Percentiles rank a stretch among this genome's conserved stretches.
These are phyloP conservation scores for Pseudotsuga menziesii DNA, from an alignment of 75 land plant species.

Conservation along the genomic window DNA sequence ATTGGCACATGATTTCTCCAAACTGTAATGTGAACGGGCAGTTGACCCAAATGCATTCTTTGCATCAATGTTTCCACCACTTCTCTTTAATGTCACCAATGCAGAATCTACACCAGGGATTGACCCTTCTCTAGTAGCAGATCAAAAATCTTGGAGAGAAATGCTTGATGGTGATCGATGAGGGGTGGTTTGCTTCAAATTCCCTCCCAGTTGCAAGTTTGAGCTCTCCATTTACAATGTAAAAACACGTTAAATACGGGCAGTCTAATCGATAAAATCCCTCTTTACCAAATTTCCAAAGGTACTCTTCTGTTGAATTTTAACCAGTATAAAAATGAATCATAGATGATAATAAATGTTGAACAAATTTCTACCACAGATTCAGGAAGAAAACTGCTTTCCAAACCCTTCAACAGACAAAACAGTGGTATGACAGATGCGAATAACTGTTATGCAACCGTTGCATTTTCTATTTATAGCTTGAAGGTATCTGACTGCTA, in stretches of 20 bases:
- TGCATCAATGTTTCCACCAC: constrained; percentile 67
- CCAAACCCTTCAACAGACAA: background rate
- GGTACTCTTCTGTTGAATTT: background rate
- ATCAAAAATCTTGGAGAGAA: constrained; percentile 56
- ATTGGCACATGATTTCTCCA: constrained; percentile 98
- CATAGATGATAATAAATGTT: background rate
- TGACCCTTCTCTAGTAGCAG: constrained; percentile 60
- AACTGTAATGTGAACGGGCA: constrained; percentile 87
- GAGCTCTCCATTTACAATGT: constrained; percentile 12
- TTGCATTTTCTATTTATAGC: background rate
- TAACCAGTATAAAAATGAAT: constrained; percentile 2
- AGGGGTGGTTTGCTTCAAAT: constrained; percentile 16
- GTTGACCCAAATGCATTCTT: constrained; percentile 82
- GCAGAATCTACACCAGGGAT: constrained; percentile 70
- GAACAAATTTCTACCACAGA: too few relatives aligned
- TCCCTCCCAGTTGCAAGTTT: background rate
- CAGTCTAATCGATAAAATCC: background rate
- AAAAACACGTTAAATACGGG: background rate
- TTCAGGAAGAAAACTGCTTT: background rate
- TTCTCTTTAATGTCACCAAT: constrained; percentile 64
- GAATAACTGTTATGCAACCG: background rate
- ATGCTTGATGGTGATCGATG: constrained; percentile 16
- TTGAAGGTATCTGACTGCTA: background rate
- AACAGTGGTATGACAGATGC: background rate
- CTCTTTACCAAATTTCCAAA: background rate